Conservation (phyloP, 1,284 basidiomycete species). For the Sanghuangporus baumii region DNA sequence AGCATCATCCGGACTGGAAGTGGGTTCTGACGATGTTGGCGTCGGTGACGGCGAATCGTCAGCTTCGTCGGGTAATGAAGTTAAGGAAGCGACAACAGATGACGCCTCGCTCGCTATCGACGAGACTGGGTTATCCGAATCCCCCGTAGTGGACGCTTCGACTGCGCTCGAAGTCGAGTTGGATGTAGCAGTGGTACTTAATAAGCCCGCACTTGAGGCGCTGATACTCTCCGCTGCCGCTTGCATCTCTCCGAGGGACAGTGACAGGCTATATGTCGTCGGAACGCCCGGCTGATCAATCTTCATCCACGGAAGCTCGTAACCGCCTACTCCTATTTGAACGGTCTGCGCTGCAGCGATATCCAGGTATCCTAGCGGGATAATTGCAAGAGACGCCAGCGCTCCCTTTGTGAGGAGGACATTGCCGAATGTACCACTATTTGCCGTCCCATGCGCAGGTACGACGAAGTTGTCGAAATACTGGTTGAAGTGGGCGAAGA, state of each 20-base stretch:
- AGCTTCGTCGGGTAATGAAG: background rate
- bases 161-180: background rate
- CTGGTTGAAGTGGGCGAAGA: constrained; percentile 53
- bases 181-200: background rate
- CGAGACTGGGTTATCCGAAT: background rate
- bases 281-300: constrained; percentile 17
- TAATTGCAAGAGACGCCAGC: constrained; percentile 46
- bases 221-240: constrained; percentile 10
- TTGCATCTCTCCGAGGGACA: constrained; percentile 9
- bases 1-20: background rate
- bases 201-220: constrained; percentile 2
- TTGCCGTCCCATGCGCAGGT: constrained; percentile 49
- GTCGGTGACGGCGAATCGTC: background rate
- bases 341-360: constrained; percentile 44
- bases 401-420: constrained; percentile 56
- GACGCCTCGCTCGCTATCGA: background rate
- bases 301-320: constrained; percentile 22
- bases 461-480: constrained; percentile 49
- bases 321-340: constrained; percentile 24
- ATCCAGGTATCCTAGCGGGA: constrained; percentile 48
- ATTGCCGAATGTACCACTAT: constrained; percentile 48
- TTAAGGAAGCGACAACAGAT: background rate
- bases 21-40: background rate
- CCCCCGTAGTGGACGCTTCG: background rate
- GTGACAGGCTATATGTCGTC: constrained; percentile 15